phyloP scores from a whole-genome alignment of 2,329 filamentous ascomycete species.

The Fusarium sp. region DNA sequence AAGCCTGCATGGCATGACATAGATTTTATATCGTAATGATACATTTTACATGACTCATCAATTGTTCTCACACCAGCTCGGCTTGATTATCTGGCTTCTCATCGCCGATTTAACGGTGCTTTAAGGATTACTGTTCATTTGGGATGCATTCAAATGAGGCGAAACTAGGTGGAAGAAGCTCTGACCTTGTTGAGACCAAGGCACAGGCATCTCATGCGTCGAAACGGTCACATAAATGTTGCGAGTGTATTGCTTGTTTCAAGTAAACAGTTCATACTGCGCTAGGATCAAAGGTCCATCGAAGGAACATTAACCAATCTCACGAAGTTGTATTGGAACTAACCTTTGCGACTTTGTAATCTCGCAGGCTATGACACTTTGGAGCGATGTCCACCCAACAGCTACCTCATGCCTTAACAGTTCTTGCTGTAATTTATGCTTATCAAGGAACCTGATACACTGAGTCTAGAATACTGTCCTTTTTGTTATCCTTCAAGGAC shows the following conservation, averaged over 20 bases:
- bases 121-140: too few relatives aligned
- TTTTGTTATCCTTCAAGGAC: too few relatives aligned
- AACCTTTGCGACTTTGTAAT: background rate
- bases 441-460: too few relatives aligned
- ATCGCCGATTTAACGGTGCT: background rate
- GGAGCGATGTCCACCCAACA: too few relatives aligned
- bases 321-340: background rate
- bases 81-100: background rate
- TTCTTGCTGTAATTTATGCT: too few relatives aligned
- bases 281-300: background rate
- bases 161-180: background rate
- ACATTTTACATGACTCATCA: conserved; percentile 14
- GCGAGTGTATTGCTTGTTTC: conserved; percentile 10
- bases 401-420: too few relatives aligned
- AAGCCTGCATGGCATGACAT: conserved; percentile 33
- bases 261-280: background rate
- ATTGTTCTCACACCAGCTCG: too few relatives aligned
- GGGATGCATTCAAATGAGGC: background rate
- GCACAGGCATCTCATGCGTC: background rate
- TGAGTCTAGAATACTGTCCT: too few relatives aligned
- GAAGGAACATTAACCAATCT: background rate
- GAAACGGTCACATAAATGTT: conserved; percentile 1
- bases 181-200: background rate
- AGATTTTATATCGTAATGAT: conserved; percentile 40
- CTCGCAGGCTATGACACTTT: background rate